These are phyloP conservation scores for Simmondsia chinensis DNA, from an alignment of 148 eudicot species.

Conservation along the genomic window DNA sequence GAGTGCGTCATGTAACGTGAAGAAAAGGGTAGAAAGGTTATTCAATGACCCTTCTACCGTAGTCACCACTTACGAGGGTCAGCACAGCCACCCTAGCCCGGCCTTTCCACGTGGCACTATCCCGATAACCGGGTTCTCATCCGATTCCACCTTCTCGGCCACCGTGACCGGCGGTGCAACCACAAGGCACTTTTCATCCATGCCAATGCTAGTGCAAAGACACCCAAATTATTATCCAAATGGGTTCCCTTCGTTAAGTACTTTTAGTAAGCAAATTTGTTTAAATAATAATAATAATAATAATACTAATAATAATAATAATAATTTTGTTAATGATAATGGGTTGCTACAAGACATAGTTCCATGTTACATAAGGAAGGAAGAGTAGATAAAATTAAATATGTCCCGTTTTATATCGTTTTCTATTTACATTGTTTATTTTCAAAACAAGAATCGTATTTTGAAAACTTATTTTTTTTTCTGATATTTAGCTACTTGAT, in stretches of 20 bases:
- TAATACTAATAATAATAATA: slow-evolving; percentile 1
- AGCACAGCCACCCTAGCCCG: slow-evolving; percentile 76
- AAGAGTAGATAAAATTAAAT: slow-evolving; percentile 2
- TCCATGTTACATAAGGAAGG: slow-evolving; percentile 18
- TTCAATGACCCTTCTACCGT: slow-evolving; percentile 55
- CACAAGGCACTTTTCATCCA: not conserved
- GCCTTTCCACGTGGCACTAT: slow-evolving; percentile 26
- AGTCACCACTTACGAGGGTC: slow-evolving; percentile 88
- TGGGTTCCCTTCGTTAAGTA: slow-evolving; percentile 10
- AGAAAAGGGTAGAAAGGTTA: slow-evolving; percentile 83
- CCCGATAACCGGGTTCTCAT: not conserved
- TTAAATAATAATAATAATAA: not conserved
- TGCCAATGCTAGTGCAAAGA: too few relatives aligned
- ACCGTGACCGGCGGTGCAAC: slow-evolving; percentile 5
- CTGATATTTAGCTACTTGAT: too few relatives aligned
- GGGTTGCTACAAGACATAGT: slow-evolving; percentile 64
- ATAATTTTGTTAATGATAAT: slow-evolving; percentile 27
- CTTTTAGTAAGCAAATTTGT: slow-evolving; percentile 6
- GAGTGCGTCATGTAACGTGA: slow-evolving; percentile 65
- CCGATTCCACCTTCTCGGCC: not conserved
- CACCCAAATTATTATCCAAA: too few relatives aligned
- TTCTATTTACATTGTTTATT: not conserved
- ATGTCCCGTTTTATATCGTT: not conserved
- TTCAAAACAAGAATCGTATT: too few relatives aligned
- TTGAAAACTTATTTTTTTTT: not conserved